These are phyloP conservation scores for Ceratobasidium sp. DNA, from an alignment of 1,284 basidiomycete genomes.

Conservation along the genomic window DNA sequence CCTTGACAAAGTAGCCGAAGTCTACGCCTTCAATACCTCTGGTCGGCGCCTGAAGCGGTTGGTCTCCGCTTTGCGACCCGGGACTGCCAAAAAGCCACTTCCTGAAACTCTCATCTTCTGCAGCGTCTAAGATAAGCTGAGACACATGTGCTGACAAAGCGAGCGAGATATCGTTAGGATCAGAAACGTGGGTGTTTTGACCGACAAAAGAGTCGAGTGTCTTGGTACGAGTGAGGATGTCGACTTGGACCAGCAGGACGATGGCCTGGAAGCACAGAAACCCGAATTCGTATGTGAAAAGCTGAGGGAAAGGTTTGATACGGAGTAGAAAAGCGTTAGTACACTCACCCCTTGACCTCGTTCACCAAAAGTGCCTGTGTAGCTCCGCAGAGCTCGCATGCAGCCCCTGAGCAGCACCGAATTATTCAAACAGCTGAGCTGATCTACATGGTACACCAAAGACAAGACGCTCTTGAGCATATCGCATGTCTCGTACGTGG, in stretches of 20 bases:
- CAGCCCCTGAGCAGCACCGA: background rate
- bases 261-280: slow-evolving; percentile 3
- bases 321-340: background rate
- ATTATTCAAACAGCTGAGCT: background rate
- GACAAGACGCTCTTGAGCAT: background rate
- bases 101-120: background rate
- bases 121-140: background rate
- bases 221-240: background rate
- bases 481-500: background rate
- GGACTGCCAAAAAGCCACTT: background rate
- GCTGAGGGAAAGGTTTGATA: background rate
- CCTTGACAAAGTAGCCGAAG: background rate
- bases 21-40: too few species aligned
- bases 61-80: background rate
- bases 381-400: background rate
- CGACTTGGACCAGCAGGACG: background rate
- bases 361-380: background rate
- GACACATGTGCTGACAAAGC: background rate
- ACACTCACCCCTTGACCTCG: background rate
- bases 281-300: slow-evolving; percentile 1
- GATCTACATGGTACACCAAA: background rate
- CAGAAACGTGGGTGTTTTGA: too few species aligned
- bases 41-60: background rate
- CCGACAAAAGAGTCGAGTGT: background rate
- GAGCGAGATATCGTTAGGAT: background rate